Evolutionary conservation across 2,329 filamentous ascomycete genomes (phyloP).

Genomic region (Orbilia brochopaga): DNA sequence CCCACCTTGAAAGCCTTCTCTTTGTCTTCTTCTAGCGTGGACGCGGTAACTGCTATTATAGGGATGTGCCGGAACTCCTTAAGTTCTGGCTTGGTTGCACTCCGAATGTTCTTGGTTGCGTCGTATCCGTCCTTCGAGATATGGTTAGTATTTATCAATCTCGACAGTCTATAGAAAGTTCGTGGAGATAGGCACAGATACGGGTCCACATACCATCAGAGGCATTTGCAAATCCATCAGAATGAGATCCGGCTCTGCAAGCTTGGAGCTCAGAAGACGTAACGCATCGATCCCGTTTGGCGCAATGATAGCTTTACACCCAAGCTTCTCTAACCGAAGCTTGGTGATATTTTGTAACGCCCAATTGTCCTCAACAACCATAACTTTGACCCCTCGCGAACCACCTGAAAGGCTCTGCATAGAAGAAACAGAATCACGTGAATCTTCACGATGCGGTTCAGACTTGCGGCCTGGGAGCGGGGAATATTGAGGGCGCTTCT

Average conservation of each 20-base stretch:
- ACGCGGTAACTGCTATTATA: slow-evolving; percentile 53
- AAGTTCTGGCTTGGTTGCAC: slow-evolving; percentile 45
- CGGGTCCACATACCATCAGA: slow-evolving; percentile 48
- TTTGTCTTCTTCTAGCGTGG: slow-evolving; percentile 51
- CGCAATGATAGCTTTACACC: slow-evolving; percentile 53
- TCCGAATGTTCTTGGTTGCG: slow-evolving; percentile 53
- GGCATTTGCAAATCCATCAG: slow-evolving; percentile 55
- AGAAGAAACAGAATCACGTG: slow-evolving; percentile 39
- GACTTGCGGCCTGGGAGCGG: slow-evolving; percentile 19
- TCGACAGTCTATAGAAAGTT: not conserved
- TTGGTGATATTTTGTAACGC: slow-evolving; percentile 52
- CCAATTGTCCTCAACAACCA: slow-evolving; percentile 55
- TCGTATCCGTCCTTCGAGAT: slow-evolving; percentile 52
- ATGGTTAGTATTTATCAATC: not conserved
- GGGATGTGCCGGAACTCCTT: slow-evolving; percentile 52
- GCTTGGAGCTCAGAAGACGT: slow-evolving; percentile 48
- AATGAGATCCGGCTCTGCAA: slow-evolving; percentile 52
- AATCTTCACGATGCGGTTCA: slow-evolving; percentile 32
- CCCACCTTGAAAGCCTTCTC: slow-evolving; percentile 53
- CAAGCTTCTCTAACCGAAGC: slow-evolving; percentile 52
- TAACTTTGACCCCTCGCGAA: slow-evolving; percentile 50
- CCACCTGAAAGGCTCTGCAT: slow-evolving; percentile 16
- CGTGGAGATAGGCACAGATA: not conserved
- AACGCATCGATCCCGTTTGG: slow-evolving; percentile 53
- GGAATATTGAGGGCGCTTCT: slow-evolving; percentile 44